Evolutionary conservation across 1,284 basidiomycete species (phyloP).

Genomic region (Coniferiporia weirii): DNA sequence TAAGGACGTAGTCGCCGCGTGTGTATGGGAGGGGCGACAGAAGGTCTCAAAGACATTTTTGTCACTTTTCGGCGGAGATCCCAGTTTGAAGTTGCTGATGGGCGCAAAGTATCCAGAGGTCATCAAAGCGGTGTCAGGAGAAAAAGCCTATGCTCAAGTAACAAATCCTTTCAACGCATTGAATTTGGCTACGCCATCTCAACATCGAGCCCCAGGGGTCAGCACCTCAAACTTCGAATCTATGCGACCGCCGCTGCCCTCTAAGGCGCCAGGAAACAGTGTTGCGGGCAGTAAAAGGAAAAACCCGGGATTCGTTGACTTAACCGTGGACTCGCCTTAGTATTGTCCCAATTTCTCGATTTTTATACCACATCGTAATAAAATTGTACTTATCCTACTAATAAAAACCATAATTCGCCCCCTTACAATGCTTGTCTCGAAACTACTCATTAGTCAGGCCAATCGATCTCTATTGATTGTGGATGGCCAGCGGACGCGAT

Average conservation of each 20-base stretch:
- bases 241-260: background rate
- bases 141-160: background rate
- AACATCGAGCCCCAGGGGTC: background rate
- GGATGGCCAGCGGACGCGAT: background rate
- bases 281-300: slow-evolving; percentile 2
- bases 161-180: background rate
- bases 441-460: no score
- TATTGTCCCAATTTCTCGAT: background rate
- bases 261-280: background rate
- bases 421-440: no score
- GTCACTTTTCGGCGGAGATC: slow-evolving; percentile 6
- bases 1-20: background rate
- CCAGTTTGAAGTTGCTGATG: background rate
- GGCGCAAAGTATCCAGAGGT: background rate
- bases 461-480: background rate
- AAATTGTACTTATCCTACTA: no score
- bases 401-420: no score
- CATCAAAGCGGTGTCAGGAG: slow-evolving; percentile 1
- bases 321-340: background rate
- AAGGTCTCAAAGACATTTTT: slow-evolving; percentile 5
- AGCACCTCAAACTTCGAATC: background rate
- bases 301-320: background rate
- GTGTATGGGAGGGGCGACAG: slow-evolving; percentile 5
- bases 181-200: background rate
- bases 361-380: no score